Evolutionary conservation across 345 rosid genomes (phyloP).

Genomic region (Stellera chamaejasme): DNA sequence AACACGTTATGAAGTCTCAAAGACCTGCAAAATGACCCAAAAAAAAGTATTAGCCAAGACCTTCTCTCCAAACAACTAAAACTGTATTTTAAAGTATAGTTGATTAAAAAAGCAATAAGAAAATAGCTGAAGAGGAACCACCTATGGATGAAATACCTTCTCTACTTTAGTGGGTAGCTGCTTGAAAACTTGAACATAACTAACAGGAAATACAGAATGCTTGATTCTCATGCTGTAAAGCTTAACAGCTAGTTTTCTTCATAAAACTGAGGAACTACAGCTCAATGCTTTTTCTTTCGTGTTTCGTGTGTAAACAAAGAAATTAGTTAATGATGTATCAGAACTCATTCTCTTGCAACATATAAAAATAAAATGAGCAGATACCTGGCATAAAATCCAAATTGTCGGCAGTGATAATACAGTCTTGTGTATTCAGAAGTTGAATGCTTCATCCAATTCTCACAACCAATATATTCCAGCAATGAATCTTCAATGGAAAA

Average conservation of each 20-base stretch:
- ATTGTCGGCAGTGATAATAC: constrained; percentile 55
- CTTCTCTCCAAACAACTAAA: not conserved
- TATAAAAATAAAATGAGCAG: constrained; percentile 8
- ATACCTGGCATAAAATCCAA: constrained; percentile 52
- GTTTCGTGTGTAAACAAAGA: too few relatives aligned
- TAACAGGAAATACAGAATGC: too few relatives aligned
- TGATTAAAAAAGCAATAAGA: not conserved
- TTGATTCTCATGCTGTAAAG: too few relatives aligned
- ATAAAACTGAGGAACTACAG: not conserved
- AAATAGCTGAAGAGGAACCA: too few relatives aligned
- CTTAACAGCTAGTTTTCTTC: too few relatives aligned
- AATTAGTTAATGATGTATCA: too few relatives aligned
- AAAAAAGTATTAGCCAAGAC: constrained; percentile 4
- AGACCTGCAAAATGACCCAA: constrained; percentile 41
- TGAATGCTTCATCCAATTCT: constrained; percentile 22
- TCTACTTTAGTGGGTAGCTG: too few relatives aligned
- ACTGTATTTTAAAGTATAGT: not conserved
- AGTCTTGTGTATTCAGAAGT: constrained; percentile 34
- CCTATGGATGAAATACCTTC: too few relatives aligned
- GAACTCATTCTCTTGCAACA: not conserved
- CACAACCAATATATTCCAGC: constrained; percentile 45
- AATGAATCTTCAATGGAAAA: constrained; percentile 34
- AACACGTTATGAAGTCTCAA: constrained; percentile 78
- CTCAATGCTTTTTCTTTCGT: not conserved
- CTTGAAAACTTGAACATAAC: too few relatives aligned